A percentile compares a stretch with the other conserved stretches of the same genome.
phyloP scores from a whole-genome alignment of 1,139 yeast genomes.

The Meyerozyma elateridarum region DNA sequence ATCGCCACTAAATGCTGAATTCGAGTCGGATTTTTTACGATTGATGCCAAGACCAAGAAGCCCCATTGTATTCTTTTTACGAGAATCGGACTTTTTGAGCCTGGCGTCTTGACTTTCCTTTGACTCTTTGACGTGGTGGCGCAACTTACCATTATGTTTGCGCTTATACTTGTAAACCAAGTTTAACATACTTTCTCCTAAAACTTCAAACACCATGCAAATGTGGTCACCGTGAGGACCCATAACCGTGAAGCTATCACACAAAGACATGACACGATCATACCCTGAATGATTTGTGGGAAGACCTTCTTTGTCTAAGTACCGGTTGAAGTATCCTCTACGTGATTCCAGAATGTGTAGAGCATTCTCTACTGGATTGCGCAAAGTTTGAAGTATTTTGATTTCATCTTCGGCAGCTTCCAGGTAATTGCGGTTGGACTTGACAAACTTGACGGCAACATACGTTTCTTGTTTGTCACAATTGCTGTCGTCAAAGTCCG shows the following conservation, averaged over 20 bases:
- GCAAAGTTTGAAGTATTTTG: conserved; percentile 48
- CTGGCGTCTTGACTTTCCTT: conserved; percentile 9
- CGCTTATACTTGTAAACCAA: conserved; percentile 62
- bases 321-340: conserved; percentile 6
- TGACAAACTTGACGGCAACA: conserved; percentile 81
- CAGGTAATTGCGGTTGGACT: conserved; percentile 70
- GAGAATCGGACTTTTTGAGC: conserved; percentile 3
- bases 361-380: conserved; percentile 20
- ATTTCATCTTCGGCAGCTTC: conserved; percentile 89
- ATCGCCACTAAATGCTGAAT: not conserved
- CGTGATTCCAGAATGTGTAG: conserved; percentile 8
- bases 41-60: conserved; percentile 24
- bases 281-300: conserved; percentile 57
- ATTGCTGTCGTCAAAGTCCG: not conserved
- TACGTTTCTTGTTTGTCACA: conserved; percentile 17
- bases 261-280: conserved; percentile 55
- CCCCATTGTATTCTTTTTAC: conserved; percentile 21
- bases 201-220: conserved; percentile 84
- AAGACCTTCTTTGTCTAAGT: conserved; percentile 8
- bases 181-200: conserved; percentile 77
- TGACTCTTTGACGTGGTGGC: conserved; percentile 9
- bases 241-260: conserved; percentile 61
- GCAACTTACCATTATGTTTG: no score
- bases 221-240: conserved; percentile 79
- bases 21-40: conserved; percentile 7